A percentile compares a stretch with the other conserved stretches of the same genome.
These are phyloP conservation scores for Fusarium sp. DNA, from an alignment of 2,329 filamentous ascomycete genomes.

Conservation along the genomic window DNA sequence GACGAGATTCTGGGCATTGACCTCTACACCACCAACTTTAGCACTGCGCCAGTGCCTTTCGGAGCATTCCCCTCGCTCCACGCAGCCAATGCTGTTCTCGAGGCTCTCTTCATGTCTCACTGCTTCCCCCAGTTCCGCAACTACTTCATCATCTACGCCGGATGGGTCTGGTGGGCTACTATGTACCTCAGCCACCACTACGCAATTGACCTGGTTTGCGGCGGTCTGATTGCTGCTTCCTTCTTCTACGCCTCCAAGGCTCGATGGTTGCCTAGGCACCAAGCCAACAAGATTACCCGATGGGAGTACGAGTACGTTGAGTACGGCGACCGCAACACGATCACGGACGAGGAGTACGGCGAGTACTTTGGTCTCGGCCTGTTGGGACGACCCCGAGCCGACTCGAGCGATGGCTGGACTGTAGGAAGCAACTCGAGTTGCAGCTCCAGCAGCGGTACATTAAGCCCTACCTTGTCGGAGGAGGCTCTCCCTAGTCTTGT, in stretches of 20 bases:
- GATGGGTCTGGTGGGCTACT: conserved; percentile 98
- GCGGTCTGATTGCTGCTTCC: conserved; percentile 82
- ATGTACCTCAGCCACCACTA: conserved; percentile 99
- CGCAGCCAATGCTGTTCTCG: conserved; percentile 88
- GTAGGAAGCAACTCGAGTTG: conserved; percentile 84
- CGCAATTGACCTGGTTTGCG: conserved; percentile 91
- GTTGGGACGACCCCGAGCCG: conserved; percentile 59
- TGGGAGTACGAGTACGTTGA: conserved; percentile 98
- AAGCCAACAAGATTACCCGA: conserved; percentile 87
- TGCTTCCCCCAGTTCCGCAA: conserved; percentile 88
- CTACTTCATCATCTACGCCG: conserved; percentile 85
- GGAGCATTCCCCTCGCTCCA: conserved; percentile 96
- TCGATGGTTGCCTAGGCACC: conserved; percentile 85
- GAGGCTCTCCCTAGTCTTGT: conserved; percentile 56
- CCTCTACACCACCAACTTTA: conserved; percentile 94
- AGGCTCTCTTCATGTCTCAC: conserved; percentile 93
- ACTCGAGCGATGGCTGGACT: conserved; percentile 90
- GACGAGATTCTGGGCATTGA: conserved; percentile 93
- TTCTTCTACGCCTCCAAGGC: conserved; percentile 88
- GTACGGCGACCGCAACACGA: conserved; percentile 74
- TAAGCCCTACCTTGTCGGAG: conserved; percentile 66
- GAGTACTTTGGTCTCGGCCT: conserved; percentile 64
- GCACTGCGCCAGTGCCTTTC: conserved; percentile 90
- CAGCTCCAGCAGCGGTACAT: conserved; percentile 64
- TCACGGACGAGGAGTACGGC: conserved; percentile 64